Conservation (phyloP, 208 protist species). For the Leishmania braziliensis region DNA sequence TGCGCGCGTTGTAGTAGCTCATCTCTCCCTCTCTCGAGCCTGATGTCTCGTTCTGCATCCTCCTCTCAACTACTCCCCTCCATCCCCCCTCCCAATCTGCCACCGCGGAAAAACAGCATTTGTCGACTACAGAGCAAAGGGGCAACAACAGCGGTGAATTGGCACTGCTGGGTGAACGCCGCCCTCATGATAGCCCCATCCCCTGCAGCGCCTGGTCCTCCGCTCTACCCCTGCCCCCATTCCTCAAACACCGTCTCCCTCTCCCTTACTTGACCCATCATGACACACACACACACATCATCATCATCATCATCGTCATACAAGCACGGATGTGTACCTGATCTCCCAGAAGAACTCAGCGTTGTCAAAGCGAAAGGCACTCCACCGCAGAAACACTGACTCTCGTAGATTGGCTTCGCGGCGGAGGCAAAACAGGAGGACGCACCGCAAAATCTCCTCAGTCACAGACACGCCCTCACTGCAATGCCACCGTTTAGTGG, state of each 20-base stretch:
- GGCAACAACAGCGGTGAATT: not conserved
- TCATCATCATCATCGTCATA: too few species aligned
- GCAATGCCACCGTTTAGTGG: conserved; percentile 84
- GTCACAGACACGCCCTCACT: not conserved
- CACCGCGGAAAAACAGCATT: not conserved
- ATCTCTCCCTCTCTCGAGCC: not conserved
- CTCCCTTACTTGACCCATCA: not conserved
- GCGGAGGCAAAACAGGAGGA: not conserved
- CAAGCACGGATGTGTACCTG: not conserved
- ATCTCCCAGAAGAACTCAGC: not conserved
- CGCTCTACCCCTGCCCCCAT: not conserved
- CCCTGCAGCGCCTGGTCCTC: not conserved
- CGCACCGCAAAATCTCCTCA: not conserved
- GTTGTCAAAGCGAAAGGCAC: not conserved
- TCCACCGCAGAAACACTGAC: not conserved
- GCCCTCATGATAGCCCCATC: not conserved
- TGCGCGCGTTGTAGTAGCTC: not conserved
- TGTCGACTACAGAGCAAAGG: not conserved
- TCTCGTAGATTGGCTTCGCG: too few species aligned
- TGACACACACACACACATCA: not conserved
- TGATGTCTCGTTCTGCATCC: not conserved
- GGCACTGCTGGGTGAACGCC: not conserved
- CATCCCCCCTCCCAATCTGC: not conserved
- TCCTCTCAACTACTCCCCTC: not conserved
- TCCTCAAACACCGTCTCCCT: not conserved